phyloP scores from a whole-genome alignment of 2,329 filamentous ascomycete species.

The Apiospora sp. region DNA sequence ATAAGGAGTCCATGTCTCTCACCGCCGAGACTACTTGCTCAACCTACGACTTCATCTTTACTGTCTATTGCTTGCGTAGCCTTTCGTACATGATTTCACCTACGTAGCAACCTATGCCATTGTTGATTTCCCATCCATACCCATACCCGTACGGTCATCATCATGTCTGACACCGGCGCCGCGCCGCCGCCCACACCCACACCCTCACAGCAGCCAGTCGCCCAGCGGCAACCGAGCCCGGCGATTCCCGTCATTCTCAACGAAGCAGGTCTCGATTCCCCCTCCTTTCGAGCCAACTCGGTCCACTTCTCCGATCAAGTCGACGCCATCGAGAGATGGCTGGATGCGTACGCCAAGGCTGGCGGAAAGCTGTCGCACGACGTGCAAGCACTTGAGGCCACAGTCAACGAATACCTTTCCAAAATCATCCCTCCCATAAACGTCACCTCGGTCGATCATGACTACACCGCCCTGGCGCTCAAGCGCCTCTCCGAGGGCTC shows the following conservation, averaged over 20 bases:
- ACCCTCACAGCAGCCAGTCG: slow-evolving; percentile 28
- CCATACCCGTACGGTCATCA: slow-evolving; percentile 22
- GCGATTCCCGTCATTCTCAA: slow-evolving; percentile 82
- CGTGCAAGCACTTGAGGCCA: slow-evolving; percentile 78
- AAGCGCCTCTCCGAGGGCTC: slow-evolving; percentile 85
- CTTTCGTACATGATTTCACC: background rate
- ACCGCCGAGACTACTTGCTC: background rate
- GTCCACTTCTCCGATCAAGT: slow-evolving; percentile 91
- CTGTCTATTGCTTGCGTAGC: background rate
- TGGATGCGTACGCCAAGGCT: slow-evolving; percentile 67
- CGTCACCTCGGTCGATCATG: slow-evolving; percentile 88
- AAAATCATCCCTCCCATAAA: slow-evolving; percentile 77
- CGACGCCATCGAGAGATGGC: slow-evolving; percentile 91
- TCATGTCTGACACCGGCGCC: slow-evolving; percentile 38
- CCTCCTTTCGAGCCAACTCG: slow-evolving; percentile 88
- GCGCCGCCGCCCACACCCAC: slow-evolving; percentile 35
- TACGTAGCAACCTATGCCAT: background rate
- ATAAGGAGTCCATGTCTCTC: slow-evolving; percentile 11
- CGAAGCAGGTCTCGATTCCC: slow-evolving; percentile 95
- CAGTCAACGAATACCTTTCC: slow-evolving; percentile 78
- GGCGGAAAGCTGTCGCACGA: slow-evolving; percentile 65
- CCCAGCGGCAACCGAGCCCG: slow-evolving; percentile 44
- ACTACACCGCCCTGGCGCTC: slow-evolving; percentile 90
- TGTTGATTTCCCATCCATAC: slow-evolving; percentile 4
- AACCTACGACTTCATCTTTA: background rate